Evolutionary conservation across 116 monocot genomes (phyloP).

Genomic region (Dioscorea cayenensis): DNA sequence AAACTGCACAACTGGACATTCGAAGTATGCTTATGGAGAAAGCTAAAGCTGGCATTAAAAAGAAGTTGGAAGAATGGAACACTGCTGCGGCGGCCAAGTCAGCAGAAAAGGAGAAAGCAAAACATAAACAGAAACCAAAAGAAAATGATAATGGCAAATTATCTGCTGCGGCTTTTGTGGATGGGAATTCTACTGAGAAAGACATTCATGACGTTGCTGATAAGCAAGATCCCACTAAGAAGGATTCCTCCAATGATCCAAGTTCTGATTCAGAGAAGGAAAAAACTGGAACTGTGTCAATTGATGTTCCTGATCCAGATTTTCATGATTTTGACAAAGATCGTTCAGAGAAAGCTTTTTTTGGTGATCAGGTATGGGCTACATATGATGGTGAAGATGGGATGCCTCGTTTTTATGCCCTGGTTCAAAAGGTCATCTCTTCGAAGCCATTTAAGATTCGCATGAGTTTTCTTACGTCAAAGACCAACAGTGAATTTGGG

Average conservation of each 20-base stretch:
- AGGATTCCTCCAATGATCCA: constrained; percentile 8
- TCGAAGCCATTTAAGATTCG: constrained; percentile 64
- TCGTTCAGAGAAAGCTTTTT: constrained; percentile 61
- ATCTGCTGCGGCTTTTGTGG: constrained; percentile 3
- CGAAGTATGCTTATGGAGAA: constrained; percentile 47
- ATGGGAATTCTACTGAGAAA: constrained; percentile 12
- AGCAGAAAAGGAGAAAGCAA: constrained; percentile 25
- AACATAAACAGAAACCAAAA: constrained; percentile 23
- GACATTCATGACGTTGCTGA: constrained; percentile 6
- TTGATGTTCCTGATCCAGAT: constrained; percentile 90
- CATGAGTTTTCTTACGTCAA: constrained; percentile 64
- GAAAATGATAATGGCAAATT: constrained; percentile 13
- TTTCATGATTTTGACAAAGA: constrained; percentile 90
- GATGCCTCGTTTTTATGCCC: constrained; percentile 84
- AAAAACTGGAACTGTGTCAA: constrained; percentile 26
- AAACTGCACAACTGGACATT: constrained; percentile 27
- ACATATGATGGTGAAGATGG: constrained; percentile 96
- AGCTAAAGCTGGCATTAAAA: constrained; percentile 32
- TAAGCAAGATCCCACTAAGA: constrained; percentile 13
- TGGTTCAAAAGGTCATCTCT: constrained; percentile 87
- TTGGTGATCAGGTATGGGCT: constrained; percentile 86
- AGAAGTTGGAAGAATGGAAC: constrained; percentile 56
- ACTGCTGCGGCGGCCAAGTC: constrained; percentile 23
- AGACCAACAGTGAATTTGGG: constrained; percentile 63
- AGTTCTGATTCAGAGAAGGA: constrained; percentile 20